Evolutionary conservation across 441 rosid genomes (phyloP).

Genomic region (Corymbia citriodora): DNA sequence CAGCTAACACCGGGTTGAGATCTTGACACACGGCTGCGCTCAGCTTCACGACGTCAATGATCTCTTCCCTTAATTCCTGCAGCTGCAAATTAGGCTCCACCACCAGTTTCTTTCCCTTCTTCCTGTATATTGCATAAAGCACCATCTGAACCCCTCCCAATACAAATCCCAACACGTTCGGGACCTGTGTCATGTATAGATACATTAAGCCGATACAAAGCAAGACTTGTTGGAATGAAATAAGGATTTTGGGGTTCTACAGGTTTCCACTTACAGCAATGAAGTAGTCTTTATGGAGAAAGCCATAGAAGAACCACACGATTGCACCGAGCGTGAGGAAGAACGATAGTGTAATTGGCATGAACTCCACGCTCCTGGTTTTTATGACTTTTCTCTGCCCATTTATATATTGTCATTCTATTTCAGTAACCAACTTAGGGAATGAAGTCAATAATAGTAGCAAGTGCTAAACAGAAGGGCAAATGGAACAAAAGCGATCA

Average conservation of each 20-base stretch:
- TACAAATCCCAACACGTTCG: conserved; percentile 42
- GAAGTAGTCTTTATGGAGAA: conserved; percentile 2
- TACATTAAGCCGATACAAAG: background rate
- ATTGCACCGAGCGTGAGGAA: conserved; percentile 7
- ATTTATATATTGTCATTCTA: background rate
- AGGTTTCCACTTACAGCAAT: background rate
- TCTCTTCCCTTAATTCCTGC: conserved; percentile 47
- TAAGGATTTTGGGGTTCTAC: background rate
- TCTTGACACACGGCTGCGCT: background rate
- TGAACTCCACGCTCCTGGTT: conserved; percentile 7
- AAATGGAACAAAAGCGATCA: rapidly evolving
- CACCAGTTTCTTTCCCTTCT: conserved; percentile 8
- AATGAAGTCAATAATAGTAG: background rate
- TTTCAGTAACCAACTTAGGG: background rate
- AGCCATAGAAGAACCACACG: conserved; percentile 11
- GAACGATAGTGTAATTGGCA: conserved; percentile 6
- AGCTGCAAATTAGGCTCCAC: conserved; percentile 13
- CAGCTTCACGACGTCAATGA: conserved; percentile 39
- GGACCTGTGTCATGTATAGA: conserved; percentile 24
- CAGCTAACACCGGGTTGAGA: background rate
- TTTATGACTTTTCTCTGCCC: conserved; percentile 11
- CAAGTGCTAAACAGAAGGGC: background rate
- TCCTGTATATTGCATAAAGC: conserved; percentile 33
- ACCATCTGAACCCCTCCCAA: conserved; percentile 52
- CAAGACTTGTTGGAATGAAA: background rate